Conservation (phyloP, 495 filamentous ascomycete species). For the Penicillium turbatum region DNA sequence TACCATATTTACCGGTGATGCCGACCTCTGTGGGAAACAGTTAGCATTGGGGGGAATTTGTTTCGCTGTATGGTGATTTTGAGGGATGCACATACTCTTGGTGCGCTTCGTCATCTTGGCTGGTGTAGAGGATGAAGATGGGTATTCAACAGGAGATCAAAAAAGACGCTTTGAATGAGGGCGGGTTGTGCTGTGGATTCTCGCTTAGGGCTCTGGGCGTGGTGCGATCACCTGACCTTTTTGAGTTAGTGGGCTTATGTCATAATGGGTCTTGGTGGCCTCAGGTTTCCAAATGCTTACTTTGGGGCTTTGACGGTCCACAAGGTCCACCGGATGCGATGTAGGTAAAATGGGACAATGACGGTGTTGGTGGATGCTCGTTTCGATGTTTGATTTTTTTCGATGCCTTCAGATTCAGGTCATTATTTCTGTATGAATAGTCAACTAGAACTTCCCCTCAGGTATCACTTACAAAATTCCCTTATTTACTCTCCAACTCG, state of each 20-base stretch:
- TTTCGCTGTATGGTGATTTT: not conserved
- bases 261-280: not conserved
- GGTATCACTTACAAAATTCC: not conserved
- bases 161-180: conserved; percentile 33
- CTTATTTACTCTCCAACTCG: not conserved
- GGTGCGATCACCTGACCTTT: conserved; percentile 25
- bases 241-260: conserved; percentile 17
- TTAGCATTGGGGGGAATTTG: conserved; percentile 30
- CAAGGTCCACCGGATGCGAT: not conserved
- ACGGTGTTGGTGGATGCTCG: not conserved
- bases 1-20: conserved; percentile 68
- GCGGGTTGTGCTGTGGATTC: conserved; percentile 44
- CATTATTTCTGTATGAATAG: not conserved
- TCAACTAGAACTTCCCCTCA: not conserved
- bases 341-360: not conserved
- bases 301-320: conserved; percentile 2
- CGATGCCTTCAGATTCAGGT: conserved; percentile 2
- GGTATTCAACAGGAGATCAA: conserved; percentile 41
- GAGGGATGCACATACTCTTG: conserved; percentile 58
- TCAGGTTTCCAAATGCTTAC: conserved; percentile 6
- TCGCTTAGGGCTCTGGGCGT: conserved; percentile 44
- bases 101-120: conserved; percentile 93
- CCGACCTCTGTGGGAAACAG: conserved; percentile 66
- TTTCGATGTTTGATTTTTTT: not conserved
- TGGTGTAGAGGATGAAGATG: conserved; percentile 45